Base-by-base conservation (phyloP, 2,329 filamentous ascomycete species). In the Alternaria ethzedia region DNA sequence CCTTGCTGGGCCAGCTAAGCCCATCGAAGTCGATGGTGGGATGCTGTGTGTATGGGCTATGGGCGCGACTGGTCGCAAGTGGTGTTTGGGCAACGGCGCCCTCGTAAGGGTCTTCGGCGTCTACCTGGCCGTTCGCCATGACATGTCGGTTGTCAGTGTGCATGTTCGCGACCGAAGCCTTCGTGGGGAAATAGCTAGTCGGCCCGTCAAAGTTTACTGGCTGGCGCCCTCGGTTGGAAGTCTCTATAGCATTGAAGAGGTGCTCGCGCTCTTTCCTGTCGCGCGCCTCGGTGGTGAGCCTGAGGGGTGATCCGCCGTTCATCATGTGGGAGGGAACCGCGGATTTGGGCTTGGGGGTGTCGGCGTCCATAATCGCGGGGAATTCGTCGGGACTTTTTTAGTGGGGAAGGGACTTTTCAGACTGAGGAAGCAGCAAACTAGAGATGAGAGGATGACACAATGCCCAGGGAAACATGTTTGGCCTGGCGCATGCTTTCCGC, bases 231-330 rank as follows among this genome's bases (percentile, higher is more conserved):
- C 80, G 82, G 75, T 87, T 88, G 13, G 87, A 89, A 7, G 84
- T 84, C 68, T 85, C 80, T 63, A 90, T 90, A 23, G 88, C 86
- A 17, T 86, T 83, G 70, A 84, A 86, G 57, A 89, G 82, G 59
- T 80, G 85, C 57, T 89, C 86, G 30, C 87, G 81, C 72, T 89
- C 87, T 69, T 79, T 79, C 57, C 75, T 75, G 67, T 84, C 82
- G 64, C 84, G 82, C 46, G 81, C 82, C 73, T 85, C 80, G 15
- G 82, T 81, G 11, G 82, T 79, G 17, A 82, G 79, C 30, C 79
- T 75, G 50, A 86, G 81, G 32, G 87, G 82, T 50, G 86, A 84
- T 61, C 82, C 80, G 56, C 86, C 87, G 75, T 89, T 88, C 52
- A 85, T 70, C 61, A 89, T 79, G 76, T 88, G 84, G 54, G 86